phyloP scores from a whole-genome alignment of 2,329 filamentous ascomycete species.

The Fusarium sp. region DNA sequence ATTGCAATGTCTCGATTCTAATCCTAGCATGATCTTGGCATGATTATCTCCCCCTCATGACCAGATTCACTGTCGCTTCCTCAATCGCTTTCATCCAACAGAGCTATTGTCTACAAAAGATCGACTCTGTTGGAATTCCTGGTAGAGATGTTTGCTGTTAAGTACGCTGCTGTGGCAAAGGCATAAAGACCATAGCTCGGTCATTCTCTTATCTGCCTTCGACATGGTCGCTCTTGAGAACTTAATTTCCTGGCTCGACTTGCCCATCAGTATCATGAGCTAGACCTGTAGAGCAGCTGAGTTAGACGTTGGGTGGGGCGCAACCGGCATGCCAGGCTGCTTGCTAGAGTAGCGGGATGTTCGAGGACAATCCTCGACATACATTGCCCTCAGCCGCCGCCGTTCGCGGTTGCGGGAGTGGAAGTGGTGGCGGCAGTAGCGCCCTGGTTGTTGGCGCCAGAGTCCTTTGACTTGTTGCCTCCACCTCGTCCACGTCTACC shows the following conservation, averaged over 20 bases:
- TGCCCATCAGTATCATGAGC: constrained; percentile 21
- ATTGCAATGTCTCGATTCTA: constrained; percentile 15
- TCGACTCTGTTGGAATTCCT: constrained; percentile 21
- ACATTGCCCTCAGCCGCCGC: constrained; percentile 35
- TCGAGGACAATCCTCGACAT: constrained; percentile 22
- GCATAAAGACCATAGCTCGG: neutral
- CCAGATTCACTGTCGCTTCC: neutral
- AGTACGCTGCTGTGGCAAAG: neutral
- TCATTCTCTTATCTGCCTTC: constrained; percentile 17
- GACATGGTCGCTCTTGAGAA: neutral
- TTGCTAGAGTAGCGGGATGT: constrained; percentile 25
- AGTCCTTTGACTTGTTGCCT: constrained; percentile 44
- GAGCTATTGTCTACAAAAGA: constrained; percentile 17
- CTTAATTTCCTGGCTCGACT: neutral
- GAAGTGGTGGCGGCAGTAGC: neutral
- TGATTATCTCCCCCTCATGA: neutral
- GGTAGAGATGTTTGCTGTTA: constrained; percentile 6
- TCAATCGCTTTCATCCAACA: neutral
- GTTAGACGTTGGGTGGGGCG: constrained; percentile 10
- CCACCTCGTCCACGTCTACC: constrained; percentile 51
- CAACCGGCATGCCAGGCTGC: constrained; percentile 14
- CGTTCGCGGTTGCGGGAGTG: constrained; percentile 12
- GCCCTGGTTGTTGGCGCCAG: constrained; percentile 29
- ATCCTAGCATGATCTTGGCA: constrained; percentile 15
- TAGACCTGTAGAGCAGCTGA: constrained; percentile 16